Evolutionary conservation across 768 basidiomycete species (phyloP).

Genomic region (Infundibulicybe gibba): DNA sequence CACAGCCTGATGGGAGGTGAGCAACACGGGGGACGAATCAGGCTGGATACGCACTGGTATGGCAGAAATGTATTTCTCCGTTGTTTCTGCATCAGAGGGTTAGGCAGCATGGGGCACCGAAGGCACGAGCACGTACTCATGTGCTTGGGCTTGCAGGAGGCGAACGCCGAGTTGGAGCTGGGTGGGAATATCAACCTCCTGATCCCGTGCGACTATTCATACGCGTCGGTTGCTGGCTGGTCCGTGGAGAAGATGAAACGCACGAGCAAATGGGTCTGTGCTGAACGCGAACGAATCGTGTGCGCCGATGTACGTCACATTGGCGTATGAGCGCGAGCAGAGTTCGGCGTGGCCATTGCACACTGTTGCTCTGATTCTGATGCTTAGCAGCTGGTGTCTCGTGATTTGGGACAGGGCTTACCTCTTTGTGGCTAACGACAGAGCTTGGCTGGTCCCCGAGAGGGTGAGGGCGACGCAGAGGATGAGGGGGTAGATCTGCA

Average conservation of each 20-base stretch:
- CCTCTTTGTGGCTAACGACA: too few species aligned
- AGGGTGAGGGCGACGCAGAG: too few species aligned
- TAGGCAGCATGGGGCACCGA: neutral
- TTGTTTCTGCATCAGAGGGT: slow-evolving; percentile 20
- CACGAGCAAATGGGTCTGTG: slow-evolving; percentile 40
- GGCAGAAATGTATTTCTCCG: slow-evolving; percentile 60
- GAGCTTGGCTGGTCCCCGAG: too few species aligned
- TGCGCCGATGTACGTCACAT: slow-evolving; percentile 44
- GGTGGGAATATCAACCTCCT: slow-evolving; percentile 44
- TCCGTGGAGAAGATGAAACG: slow-evolving; percentile 53
- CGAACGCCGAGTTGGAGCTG: slow-evolving; percentile 53
- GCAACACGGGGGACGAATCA: neutral
- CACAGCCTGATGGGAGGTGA: slow-evolving; percentile 25
- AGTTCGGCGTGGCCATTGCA: slow-evolving; percentile 69
- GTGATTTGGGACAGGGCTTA: too few species aligned
- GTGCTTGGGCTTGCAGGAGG: slow-evolving; percentile 58
- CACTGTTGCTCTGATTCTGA: slow-evolving; percentile 30
- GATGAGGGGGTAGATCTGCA: too few species aligned
- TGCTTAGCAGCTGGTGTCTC: too few species aligned
- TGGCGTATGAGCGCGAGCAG: slow-evolving; percentile 53
- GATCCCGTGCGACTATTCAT: slow-evolving; percentile 31
- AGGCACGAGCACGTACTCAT: slow-evolving; percentile 25
- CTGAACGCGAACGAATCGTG: slow-evolving; percentile 58
- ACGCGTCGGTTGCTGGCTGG: neutral
- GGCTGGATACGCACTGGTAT: slow-evolving; percentile 44